phyloP scores from a whole-genome alignment of 179 eudicot genomes.

The Gypsophila paniculata region DNA sequence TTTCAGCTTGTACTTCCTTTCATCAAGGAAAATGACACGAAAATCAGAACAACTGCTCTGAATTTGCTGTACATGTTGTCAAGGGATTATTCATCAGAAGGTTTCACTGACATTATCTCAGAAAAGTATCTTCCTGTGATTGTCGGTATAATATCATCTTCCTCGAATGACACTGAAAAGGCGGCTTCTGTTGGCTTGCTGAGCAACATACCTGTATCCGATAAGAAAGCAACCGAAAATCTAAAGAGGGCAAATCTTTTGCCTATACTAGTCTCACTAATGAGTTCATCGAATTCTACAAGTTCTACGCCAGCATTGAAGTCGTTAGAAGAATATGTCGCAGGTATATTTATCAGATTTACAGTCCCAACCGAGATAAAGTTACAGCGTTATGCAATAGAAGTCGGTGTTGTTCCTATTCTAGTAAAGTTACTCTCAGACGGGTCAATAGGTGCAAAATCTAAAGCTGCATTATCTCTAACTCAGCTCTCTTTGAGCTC shows the following conservation, averaged over 20 bases:
- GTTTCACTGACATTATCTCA: conserved; percentile 40
- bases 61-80: conserved; percentile 52
- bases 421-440: conserved; percentile 53
- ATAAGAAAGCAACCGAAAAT: conserved; percentile 52
- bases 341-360: conserved; percentile 57
- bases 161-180: conserved; percentile 48
- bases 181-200: conserved; percentile 64
- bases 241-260: conserved; percentile 53
- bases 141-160: conserved; percentile 43
- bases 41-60: conserved; percentile 48
- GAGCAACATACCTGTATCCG: conserved; percentile 56
- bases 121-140: conserved; percentile 43
- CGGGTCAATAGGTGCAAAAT: conserved; percentile 49
- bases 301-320: conserved; percentile 28
- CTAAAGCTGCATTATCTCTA: conserved; percentile 62
- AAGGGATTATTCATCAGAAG: conserved; percentile 40
- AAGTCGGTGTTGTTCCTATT: conserved; percentile 50
- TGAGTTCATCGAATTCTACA: conserved; percentile 33
- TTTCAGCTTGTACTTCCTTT: conserved; percentile 62
- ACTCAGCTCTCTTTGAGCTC: conserved; percentile 65
- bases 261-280: conserved; percentile 44
- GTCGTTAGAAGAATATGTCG: conserved; percentile 50
- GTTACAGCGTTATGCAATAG: conserved; percentile 54
- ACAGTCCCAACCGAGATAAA: conserved; percentile 65
- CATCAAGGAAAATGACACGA: conserved; percentile 40